These are phyloP conservation scores for Pichia pseudocactophila DNA, from an alignment of 805 yeast genomes.

Conservation along the genomic window DNA sequence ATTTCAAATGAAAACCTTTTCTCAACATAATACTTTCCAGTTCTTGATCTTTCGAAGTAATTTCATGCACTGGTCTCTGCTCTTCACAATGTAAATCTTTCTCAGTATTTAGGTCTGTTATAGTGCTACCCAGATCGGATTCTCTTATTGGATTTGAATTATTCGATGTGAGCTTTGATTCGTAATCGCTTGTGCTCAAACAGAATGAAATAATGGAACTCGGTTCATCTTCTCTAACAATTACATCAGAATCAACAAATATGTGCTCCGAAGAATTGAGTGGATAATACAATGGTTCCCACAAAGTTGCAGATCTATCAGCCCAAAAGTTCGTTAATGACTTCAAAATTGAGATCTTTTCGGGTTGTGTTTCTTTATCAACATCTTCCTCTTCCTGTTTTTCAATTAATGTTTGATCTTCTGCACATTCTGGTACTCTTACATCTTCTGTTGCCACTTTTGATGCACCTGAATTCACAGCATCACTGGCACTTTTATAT, in stretches of 20 bases:
- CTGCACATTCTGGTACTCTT: not conserved
- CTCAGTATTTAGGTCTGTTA: not conserved
- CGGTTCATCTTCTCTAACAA: conserved; percentile 94
- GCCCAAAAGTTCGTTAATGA: conserved; percentile 93
- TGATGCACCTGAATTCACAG: conserved; percentile 34
- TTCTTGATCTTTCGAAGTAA: conserved; percentile 2
- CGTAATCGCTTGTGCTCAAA: conserved; percentile 75
- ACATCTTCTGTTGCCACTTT: not conserved
- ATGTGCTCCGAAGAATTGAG: conserved; percentile 75
- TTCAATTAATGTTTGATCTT: conserved; percentile 5
- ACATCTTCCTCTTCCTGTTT: conserved; percentile 3
- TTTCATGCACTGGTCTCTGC: not conserved
- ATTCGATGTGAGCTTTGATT: conserved; percentile 26
- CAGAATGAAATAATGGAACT: conserved; percentile 91
- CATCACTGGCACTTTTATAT: conserved; percentile 81
- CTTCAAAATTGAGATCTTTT: conserved; percentile 69
- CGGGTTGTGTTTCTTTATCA: conserved; percentile 36
- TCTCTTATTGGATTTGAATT: not conserved
- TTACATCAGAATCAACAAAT: conserved; percentile 87
- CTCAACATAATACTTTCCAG: conserved; percentile 69
- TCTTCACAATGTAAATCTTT: not conserved
- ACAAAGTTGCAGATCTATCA: conserved; percentile 86
- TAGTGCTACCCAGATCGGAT: not conserved
- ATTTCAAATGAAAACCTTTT: conserved; percentile 82
- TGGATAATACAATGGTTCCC: conserved; percentile 90